Percentiles rank a stretch among this genome's conserved stretches.
Evolutionary conservation across 352 stramenopile species (phyloP).

Genomic region (Globisporangium camurandrum): DNA sequence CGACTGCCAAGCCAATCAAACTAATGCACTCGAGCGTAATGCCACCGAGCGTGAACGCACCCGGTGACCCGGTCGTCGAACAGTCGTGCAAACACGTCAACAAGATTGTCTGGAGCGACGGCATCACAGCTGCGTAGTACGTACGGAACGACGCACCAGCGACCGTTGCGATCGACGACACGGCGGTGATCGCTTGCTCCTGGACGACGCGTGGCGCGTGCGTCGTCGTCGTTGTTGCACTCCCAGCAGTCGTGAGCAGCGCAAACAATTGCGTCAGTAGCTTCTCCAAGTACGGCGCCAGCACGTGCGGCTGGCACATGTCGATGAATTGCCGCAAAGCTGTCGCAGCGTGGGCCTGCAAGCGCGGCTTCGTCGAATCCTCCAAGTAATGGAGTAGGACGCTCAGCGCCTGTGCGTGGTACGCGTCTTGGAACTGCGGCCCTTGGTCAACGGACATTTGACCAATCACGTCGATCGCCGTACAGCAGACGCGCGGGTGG

Average conservation of each 20-base stretch:
- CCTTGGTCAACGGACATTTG: slow-evolving; percentile 75
- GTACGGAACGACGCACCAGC: slow-evolving; percentile 50
- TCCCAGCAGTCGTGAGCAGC: slow-evolving; percentile 39
- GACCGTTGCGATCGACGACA: slow-evolving; percentile 74
- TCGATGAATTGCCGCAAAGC: slow-evolving; percentile 81
- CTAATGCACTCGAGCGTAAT: slow-evolving; percentile 84
- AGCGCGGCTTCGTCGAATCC: slow-evolving; percentile 43
- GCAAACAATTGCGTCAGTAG: slow-evolving; percentile 63
- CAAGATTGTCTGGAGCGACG: slow-evolving; percentile 64
- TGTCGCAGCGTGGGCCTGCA: slow-evolving; percentile 71
- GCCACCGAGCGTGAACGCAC: slow-evolving; percentile 70
- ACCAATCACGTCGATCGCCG: slow-evolving; percentile 76
- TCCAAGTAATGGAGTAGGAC: slow-evolving; percentile 63
- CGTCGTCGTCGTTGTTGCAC: slow-evolving; percentile 8
- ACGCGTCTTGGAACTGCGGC: slow-evolving; percentile 70
- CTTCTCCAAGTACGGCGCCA: slow-evolving; percentile 70
- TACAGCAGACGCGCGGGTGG: slow-evolving; percentile 76
- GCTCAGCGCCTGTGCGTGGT: slow-evolving; percentile 56
- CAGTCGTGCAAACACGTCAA: slow-evolving; percentile 54
- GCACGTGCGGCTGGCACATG: slow-evolving; percentile 53
- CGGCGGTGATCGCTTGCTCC: slow-evolving; percentile 71
- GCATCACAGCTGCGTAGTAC: slow-evolving; percentile 73
- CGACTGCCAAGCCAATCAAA: slow-evolving; percentile 70
- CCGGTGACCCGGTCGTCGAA: slow-evolving; percentile 23
- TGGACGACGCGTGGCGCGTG: slow-evolving; percentile 39